A percentile compares a stretch with the other conserved stretches of the same genome.
Conservation (phyloP, 1,284 basidiomycete species). For the Cystobasidium slooffiae region DNA sequence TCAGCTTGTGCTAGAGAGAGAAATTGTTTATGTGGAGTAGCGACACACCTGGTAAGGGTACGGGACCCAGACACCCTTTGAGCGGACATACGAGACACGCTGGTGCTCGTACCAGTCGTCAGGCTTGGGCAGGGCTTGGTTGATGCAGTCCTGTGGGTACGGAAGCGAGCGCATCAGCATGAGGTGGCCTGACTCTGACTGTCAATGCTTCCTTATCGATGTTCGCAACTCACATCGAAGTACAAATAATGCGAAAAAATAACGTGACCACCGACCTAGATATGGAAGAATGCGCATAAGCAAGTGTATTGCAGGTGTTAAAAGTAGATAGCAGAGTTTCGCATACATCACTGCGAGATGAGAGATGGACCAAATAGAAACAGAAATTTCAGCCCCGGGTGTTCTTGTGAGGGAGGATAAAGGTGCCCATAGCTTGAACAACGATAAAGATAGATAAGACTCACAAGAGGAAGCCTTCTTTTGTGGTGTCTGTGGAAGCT, state of each 20-base stretch:
- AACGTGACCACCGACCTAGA: conserved; percentile 58
- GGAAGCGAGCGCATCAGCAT: not conserved
- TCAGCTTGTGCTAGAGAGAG: not conserved
- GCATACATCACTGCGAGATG: conserved; percentile 12
- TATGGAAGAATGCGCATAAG: not conserved
- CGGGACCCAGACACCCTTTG: conserved; percentile 61
- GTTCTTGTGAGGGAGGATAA: not conserved
- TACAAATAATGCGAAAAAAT: conserved; percentile 63
- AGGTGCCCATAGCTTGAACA: not conserved
- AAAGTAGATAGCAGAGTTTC: not conserved
- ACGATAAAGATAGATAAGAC: conserved; percentile 56
- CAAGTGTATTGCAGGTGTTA: not conserved
- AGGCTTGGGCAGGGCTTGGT: conserved; percentile 60
- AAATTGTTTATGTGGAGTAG: conserved; percentile 44
- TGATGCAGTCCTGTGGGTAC: conserved; percentile 59
- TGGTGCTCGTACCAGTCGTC: conserved; percentile 63
- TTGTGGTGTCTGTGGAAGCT: conserved; percentile 61
- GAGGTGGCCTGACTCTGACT: not conserved
- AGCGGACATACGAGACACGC: conserved; percentile 63
- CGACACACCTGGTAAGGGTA: conserved; percentile 56
- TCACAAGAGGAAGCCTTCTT: conserved; percentile 63
- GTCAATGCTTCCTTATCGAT: not conserved
- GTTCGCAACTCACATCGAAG: conserved; percentile 44
- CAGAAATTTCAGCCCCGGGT: not conserved
- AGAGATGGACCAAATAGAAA: not conserved